Percentiles rank a stretch among this genome's conserved stretches.
phyloP scores from a whole-genome alignment of 345 rosid genomes.

The Schrenkiella parvula region DNA sequence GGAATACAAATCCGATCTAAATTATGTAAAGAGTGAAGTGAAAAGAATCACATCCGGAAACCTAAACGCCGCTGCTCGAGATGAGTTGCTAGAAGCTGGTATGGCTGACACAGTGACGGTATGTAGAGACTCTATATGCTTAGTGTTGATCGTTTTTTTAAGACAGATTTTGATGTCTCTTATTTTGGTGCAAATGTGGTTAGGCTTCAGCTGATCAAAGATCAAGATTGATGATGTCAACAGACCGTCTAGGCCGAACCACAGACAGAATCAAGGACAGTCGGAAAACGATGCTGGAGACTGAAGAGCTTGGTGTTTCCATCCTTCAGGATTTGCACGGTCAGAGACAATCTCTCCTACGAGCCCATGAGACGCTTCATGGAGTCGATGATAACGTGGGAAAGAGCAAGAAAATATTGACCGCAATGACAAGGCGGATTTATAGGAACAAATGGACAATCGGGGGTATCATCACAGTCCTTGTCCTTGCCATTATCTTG shows the following conservation, averaged over 20 bases:
- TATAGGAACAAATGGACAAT: conserved; percentile 78
- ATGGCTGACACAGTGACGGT: conserved; percentile 59
- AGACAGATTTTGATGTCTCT: background rate
- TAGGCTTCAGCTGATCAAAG: conserved; percentile 89
- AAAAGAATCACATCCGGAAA: conserved; percentile 57
- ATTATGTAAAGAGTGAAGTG: conserved; percentile 64
- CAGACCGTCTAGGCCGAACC: conserved; percentile 56
- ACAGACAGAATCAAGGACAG: conserved; percentile 73
- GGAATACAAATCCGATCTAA: conserved; percentile 77
- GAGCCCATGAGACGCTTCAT: conserved; percentile 72
- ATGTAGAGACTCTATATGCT: conserved; percentile 9
- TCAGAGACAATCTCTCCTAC: conserved; percentile 76
- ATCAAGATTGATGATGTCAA: conserved; percentile 67
- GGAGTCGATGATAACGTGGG: conserved; percentile 83
- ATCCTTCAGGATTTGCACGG: conserved; percentile 87
- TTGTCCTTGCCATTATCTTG: conserved; percentile 48
- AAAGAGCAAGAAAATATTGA: conserved; percentile 75
- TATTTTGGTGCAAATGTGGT: background rate
- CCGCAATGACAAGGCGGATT: conserved; percentile 69
- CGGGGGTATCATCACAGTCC: conserved; percentile 48
- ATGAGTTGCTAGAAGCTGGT: conserved; percentile 72
- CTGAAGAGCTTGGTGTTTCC: conserved; percentile 94
- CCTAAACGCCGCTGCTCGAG: conserved; percentile 49
- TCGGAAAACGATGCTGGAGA: conserved; percentile 81
- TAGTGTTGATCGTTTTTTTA: background rate